phyloP scores from a whole-genome alignment of 768 basidiomycete species.

The Favolaschia claudopus region DNA sequence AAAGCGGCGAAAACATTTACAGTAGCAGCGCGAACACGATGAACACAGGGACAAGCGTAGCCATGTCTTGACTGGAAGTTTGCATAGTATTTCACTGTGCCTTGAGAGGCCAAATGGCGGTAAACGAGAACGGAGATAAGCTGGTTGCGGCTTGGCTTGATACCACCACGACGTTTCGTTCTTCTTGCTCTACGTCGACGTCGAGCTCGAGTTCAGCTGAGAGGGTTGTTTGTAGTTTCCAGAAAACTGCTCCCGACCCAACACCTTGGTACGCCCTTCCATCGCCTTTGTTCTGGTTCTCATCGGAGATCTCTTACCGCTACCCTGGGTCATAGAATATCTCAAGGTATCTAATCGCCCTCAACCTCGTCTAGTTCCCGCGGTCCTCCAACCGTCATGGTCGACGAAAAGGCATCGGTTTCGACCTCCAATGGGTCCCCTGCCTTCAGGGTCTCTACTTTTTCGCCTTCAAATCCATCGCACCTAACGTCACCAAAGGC shows the following conservation, averaged over 20 bases:
- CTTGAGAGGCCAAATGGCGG: background rate
- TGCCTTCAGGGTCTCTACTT: slow-evolving; percentile 33
- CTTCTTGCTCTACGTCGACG: no score
- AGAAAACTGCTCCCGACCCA: slow-evolving; percentile 9
- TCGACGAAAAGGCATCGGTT: slow-evolving; percentile 39
- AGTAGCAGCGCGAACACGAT: slow-evolving; percentile 57
- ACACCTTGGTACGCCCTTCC: background rate
- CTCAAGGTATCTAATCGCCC: slow-evolving; percentile 25
- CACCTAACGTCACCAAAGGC: slow-evolving; percentile 37
- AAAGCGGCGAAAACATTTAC: slow-evolving; percentile 34
- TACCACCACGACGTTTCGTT: no score
- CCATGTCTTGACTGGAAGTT: slow-evolving; percentile 36
- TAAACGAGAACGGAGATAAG: no score
- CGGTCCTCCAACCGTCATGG: slow-evolving; percentile 41
- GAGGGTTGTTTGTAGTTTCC: background rate
- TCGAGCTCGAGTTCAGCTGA: no score
- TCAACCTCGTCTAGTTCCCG: slow-evolving; percentile 32
- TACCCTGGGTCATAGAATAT: slow-evolving; percentile 13
- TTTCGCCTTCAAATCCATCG: slow-evolving; percentile 17
- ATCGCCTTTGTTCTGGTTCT: slow-evolving; percentile 12
- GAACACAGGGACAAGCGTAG: slow-evolving; percentile 49
- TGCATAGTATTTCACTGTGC: slow-evolving; percentile 16
- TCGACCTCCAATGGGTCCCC: slow-evolving; percentile 37
- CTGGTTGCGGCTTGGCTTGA: no score
- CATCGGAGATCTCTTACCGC: slow-evolving; percentile 15